Evolutionary conservation across 768 basidiomycete species (phyloP).

Genomic region (Pulveroboletus sp.): DNA sequence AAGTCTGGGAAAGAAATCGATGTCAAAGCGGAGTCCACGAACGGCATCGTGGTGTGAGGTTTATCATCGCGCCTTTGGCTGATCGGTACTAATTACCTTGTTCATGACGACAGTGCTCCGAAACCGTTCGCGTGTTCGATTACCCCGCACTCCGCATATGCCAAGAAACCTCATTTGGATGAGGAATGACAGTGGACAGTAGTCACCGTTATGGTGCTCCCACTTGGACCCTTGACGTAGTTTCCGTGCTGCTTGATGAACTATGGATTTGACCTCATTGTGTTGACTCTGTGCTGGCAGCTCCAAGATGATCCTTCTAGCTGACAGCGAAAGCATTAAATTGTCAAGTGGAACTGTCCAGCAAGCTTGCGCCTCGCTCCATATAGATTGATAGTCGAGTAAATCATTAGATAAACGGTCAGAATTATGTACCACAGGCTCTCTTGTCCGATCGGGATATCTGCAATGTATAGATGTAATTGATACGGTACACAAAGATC

Average conservation of each 20-base stretch:
- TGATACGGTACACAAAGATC: not conserved
- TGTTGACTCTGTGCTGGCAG: too few relatives aligned
- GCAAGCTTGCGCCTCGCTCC: too few relatives aligned
- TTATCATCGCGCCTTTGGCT: not conserved
- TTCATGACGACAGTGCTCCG: conserved; percentile 20
- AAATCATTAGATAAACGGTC: too few relatives aligned
- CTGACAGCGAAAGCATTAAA: too few relatives aligned
- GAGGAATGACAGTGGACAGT: not conserved
- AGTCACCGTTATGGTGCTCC: not conserved
- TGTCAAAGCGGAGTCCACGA: conserved; percentile 20
- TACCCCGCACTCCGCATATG: conserved; percentile 10
- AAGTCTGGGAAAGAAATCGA: conserved; percentile 30
- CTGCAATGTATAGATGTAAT: not conserved
- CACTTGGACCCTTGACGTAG: too few relatives aligned
- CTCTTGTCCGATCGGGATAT: not conserved
- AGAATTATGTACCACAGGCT: not conserved
- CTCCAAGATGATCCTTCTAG: too few relatives aligned
- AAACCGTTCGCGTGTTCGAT: conserved; percentile 25
- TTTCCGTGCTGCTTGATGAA: too few relatives aligned
- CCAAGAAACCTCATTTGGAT: conserved; percentile 15
- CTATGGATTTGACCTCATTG: too few relatives aligned
- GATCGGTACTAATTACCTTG: not conserved
- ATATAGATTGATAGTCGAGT: too few relatives aligned
- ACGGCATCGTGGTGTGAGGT: conserved; percentile 18
- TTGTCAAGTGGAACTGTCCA: too few relatives aligned